A percentile compares a stretch with the other conserved stretches of the same genome.
These are phyloP conservation scores for Saccharomyces hybrid DNA, from an alignment of 1,139 yeast species.

Conservation along the genomic window DNA sequence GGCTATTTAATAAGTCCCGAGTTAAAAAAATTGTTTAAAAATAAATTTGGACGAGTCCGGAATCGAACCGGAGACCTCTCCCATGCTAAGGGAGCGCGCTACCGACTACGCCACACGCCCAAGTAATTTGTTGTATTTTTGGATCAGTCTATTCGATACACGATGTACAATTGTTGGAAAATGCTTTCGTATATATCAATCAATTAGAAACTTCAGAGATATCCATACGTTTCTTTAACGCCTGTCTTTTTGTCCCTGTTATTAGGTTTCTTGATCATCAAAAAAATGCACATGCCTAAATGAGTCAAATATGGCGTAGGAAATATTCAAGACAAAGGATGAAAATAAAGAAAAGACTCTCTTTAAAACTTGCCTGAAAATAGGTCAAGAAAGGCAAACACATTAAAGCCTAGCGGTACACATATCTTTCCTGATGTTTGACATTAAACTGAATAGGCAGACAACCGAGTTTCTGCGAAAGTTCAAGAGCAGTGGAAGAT, in stretches of 20 bases:
- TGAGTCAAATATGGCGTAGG: not conserved
- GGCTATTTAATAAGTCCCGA: no score
- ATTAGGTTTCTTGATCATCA: not conserved
- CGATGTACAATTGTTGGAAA: no score
- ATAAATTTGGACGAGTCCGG: conserved; percentile 19
- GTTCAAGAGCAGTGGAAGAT: conserved; percentile 2
- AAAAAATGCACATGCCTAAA: not conserved
- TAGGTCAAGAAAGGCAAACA: not conserved
- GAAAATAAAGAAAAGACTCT: not conserved
- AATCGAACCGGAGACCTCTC: no score
- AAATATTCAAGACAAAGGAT: no score
- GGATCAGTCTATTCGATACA: not conserved
- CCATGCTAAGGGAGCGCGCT: conserved; percentile 78
- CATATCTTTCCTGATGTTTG: conserved; percentile 16
- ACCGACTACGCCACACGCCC: conserved; percentile 94
- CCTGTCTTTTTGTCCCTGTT: not conserved
- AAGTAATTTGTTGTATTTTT: not conserved
- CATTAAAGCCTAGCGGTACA: not conserved
- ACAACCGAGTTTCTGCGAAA: conserved; percentile 9
- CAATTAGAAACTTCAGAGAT: not conserved
- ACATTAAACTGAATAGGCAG: conserved; percentile 15
- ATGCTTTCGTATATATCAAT: not conserved
- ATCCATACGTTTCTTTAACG: not conserved
- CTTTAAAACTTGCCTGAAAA: not conserved
- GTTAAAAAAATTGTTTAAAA: no score